Evolutionary conservation across 2,329 filamentous ascomycete species (phyloP), one percentile per base, ranked within the genome.

Genomic region (Didymella pomorum): DNA sequence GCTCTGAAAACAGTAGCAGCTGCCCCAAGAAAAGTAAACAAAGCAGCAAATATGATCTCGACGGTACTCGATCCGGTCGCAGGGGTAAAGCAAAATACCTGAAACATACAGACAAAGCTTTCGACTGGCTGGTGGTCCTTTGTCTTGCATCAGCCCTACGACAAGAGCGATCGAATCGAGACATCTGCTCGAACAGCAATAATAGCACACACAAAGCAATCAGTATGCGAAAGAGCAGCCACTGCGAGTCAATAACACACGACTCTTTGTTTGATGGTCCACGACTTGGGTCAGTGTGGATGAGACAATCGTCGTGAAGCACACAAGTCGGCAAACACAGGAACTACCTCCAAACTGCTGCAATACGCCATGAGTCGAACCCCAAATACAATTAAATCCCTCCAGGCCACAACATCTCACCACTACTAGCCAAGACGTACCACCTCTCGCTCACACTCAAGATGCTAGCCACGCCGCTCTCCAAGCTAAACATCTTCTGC

Each of bases 401-500:
- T 43, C 23, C 21, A 23, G 5, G 6, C 41, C 12, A 31, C 1
- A 16, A 25, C 7, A 26, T 20, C 6, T 12, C 9, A 11, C 35
- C 52, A 41, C 16, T 2, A n/a, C n/a, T 41, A 49, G 26, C n/a
- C 9, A 25, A 4, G 11, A 10, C 39, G 20, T 4, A 37, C 12
- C 14, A 14, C 23, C 29, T 23, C 20, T 7, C 9, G n/a, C n/a
- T 8, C 10, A 43, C 39, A 39, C 4, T 23, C 18, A 45, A 29
- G 14, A 65, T 63, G 52, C 23, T 48, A 29, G 25, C 35, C 23
- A 20, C 29, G 10, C 44, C 44, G 0, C 20, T 58, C 20, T 35
- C 60, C n/a, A n/a, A 23, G 8, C 47, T 61, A 3, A 65, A 61
- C 28, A 62, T 68, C 12, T 56, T 55, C 2, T 68, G 65, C 46